Percentiles rank a stretch among this genome's conserved stretches.
These are phyloP conservation scores for Gnomoniopsis sp. DNA, from an alignment of 2,329 filamentous ascomycete genomes.

Conservation along the genomic window DNA sequence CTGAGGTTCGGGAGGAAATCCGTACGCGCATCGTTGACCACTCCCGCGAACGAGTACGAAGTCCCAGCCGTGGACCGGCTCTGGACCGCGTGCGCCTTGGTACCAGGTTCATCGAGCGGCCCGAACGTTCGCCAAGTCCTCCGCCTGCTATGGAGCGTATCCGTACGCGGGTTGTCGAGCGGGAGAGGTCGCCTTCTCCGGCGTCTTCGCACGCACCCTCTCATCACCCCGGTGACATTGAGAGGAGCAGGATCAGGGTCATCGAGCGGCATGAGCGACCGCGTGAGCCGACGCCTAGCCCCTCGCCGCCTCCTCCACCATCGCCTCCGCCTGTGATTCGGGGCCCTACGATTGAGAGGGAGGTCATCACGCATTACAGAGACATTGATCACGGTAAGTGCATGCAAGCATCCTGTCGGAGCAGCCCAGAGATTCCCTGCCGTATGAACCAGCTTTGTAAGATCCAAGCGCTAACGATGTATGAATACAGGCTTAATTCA, in stretches of 20 bases:
- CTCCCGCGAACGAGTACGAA: slow-evolving; percentile 30
- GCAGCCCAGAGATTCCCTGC: background rate
- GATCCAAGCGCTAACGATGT: slow-evolving; percentile 1
- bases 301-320: slow-evolving; percentile 50
- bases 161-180: slow-evolving; percentile 39
- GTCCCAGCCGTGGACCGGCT: slow-evolving; percentile 17
- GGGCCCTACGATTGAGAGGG: slow-evolving; percentile 78
- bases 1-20: slow-evolving; percentile 25
- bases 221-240: slow-evolving; percentile 29
- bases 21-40: slow-evolving; percentile 26
- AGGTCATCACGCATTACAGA: slow-evolving; percentile 84
- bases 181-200: slow-evolving; percentile 35
- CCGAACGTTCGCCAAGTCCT: slow-evolving; percentile 37
- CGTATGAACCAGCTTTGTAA: background rate
- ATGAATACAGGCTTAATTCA: slow-evolving; percentile 41
- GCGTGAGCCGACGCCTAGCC: slow-evolving; percentile 41
- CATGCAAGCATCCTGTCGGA: background rate
- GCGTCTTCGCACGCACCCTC: slow-evolving; percentile 28
- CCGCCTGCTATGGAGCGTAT: slow-evolving; percentile 30
- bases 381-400: slow-evolving; percentile 80
- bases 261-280: slow-evolving; percentile 45
- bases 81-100: slow-evolving; percentile 22
- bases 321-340: slow-evolving; percentile 65
- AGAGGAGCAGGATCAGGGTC: slow-evolving; percentile 48
- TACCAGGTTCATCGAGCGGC: slow-evolving; percentile 35